Conservation (phyloP, 768 basidiomycete genomes). For the Phanerodontia chrysosporium region DNA sequence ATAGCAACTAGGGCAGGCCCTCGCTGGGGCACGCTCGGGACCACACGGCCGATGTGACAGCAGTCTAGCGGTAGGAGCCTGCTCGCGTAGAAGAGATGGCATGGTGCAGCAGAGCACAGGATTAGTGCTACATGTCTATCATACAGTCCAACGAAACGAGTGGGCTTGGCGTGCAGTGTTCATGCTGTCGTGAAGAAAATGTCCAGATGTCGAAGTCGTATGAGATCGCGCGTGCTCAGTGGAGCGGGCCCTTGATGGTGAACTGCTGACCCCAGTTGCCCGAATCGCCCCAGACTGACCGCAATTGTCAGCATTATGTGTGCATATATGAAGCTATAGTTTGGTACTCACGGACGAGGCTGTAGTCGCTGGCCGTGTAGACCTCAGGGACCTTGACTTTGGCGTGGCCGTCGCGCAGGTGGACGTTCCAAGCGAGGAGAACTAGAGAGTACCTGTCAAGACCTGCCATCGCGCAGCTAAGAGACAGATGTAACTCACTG, state of each 20-base stretch:
- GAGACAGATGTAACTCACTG: slow-evolving; percentile 5
- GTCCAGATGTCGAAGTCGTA: too few species aligned
- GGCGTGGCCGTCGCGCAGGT: slow-evolving; percentile 5
- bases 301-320: slow-evolving; percentile 33
- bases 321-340: slow-evolving; percentile 32
- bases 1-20: too few species aligned
- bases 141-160: too few species aligned
- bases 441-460: slow-evolving; percentile 4
- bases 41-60: too few species aligned
- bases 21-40: too few species aligned
- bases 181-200: too few species aligned
- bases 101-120: too few species aligned
- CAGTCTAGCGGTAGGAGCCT: too few species aligned
- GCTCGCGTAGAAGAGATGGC: too few species aligned
- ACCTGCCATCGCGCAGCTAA: slow-evolving; percentile 25
- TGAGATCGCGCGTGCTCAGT: too few species aligned
- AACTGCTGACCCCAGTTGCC: slow-evolving; percentile 39
- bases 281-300: slow-evolving; percentile 46
- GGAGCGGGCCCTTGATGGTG: slow-evolving; percentile 23
- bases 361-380: not conserved
- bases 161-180: too few species aligned
- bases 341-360: slow-evolving; percentile 20
- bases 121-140: too few species aligned
- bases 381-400: slow-evolving; percentile 2
- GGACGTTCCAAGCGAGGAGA: slow-evolving; percentile 1